A percentile compares a stretch with the other conserved stretches of the same genome.
These are phyloP conservation scores for Tagetes patula DNA, from an alignment of 129 eudicot species.

Conservation along the genomic window DNA sequence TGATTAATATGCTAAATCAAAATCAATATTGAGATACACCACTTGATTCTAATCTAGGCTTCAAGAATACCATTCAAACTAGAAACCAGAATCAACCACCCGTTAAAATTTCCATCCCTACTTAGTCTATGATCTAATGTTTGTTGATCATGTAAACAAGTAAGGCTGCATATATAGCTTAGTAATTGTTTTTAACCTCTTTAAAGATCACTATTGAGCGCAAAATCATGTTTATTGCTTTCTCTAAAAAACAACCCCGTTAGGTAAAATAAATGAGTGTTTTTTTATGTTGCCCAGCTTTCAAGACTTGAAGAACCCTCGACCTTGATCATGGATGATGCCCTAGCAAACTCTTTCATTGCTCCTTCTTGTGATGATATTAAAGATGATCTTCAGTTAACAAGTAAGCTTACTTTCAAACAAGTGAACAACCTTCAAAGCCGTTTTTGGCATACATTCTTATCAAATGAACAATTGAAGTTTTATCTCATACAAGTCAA, in stretches of 20 bases:
- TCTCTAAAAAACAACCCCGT: not conserved
- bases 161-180: not conserved
- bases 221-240: not conserved
- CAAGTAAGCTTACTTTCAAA: constrained; percentile 51
- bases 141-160: not conserved
- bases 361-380: constrained; percentile 88
- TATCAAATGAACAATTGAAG: not conserved
- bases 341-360: constrained; percentile 79
- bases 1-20: too few relatives aligned
- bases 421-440: not conserved
- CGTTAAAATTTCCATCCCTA: not conserved
- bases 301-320: constrained; percentile 72
- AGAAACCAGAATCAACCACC: too few relatives aligned
- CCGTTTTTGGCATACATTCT: too few relatives aligned
- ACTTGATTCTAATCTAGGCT: too few relatives aligned
- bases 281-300: constrained; percentile 43
- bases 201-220: not conserved
- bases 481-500: not conserved
- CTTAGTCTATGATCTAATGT: not conserved
- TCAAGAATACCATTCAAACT: too few relatives aligned
- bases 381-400: constrained; percentile 67
- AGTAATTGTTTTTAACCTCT: not conserved
- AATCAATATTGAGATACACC: too few relatives aligned
- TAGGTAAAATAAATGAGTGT: not conserved
- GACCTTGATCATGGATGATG: constrained; percentile 87